A percentile compares a stretch with the other conserved stretches of the same genome.
phyloP scores from a whole-genome alignment of 225 moss, liverwort and hornwort genomes.

The Pseudoscleropodium purum region DNA sequence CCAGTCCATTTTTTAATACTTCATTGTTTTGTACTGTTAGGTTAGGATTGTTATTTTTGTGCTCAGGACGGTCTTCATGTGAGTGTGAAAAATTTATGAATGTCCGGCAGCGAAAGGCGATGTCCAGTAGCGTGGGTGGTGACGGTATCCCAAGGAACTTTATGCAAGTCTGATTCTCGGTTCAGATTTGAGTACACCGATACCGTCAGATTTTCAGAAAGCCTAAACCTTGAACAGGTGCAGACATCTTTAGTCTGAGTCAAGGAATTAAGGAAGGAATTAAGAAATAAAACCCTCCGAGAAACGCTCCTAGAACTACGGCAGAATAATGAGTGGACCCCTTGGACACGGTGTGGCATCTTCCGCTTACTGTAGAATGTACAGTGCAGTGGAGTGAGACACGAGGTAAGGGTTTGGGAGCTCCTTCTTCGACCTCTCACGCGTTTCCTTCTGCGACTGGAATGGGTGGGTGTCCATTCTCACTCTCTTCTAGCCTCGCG shows the following conservation, averaged over 20 bases:
- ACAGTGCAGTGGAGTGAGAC: not conserved
- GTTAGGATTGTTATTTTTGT: not conserved
- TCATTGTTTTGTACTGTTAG: not conserved
- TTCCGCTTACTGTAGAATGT: not conserved
- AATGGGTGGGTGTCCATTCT: not conserved
- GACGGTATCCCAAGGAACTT: slow-evolving; percentile 31
- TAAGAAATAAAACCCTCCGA: not conserved
- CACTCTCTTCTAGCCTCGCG: not conserved
- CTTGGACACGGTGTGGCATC: not conserved
- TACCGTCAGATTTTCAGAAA: not conserved
- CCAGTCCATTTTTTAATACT: not conserved
- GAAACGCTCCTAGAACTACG: not conserved
- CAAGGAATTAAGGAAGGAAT: too few relatives aligned
- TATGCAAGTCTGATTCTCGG: slow-evolving; percentile 48
- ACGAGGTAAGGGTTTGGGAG: not conserved
- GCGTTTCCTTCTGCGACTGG: too few relatives aligned
- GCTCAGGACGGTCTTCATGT: not conserved
- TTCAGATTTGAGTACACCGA: not conserved
- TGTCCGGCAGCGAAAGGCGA: not conserved
- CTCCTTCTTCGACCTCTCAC: not conserved
- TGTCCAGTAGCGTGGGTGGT: slow-evolving; percentile 15
- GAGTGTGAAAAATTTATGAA: not conserved
- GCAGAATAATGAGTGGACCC: not conserved
- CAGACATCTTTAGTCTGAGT: not conserved
- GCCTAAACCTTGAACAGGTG: not conserved